Percentiles rank a stretch among this genome's conserved stretches.
These are phyloP conservation scores for Globisporangium yorkense DNA, from an alignment of 352 stramenopile genomes.

Conservation along the genomic window DNA sequence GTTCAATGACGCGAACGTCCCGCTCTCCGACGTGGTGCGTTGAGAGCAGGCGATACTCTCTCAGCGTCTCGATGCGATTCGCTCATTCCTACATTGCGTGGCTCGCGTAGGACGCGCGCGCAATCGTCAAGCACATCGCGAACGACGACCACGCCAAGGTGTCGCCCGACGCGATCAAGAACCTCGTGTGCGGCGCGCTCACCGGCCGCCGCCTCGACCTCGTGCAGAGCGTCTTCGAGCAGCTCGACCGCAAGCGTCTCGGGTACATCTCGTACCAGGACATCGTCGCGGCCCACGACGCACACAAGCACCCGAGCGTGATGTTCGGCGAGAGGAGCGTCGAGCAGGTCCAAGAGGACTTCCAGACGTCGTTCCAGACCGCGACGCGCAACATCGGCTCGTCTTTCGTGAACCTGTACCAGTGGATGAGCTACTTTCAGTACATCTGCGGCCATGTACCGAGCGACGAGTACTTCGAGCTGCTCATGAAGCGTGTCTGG, in stretches of 20 bases:
- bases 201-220: conserved; percentile 45
- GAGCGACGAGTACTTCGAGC: conserved; percentile 74
- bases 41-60: no score
- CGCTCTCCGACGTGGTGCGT: conserved; percentile 58
- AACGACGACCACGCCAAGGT: conserved; percentile 34
- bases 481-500: conserved; percentile 70
- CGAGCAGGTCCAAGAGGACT: conserved; percentile 52
- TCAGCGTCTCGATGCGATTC: not conserved
- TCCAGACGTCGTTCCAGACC: conserved; percentile 43
- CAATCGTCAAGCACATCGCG: conserved; percentile 31
- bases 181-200: conserved; percentile 51
- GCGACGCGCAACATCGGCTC: conserved; percentile 18
- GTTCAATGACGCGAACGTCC: conserved; percentile 37
- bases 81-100: not conserved
- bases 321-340: conserved; percentile 63
- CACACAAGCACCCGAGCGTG: conserved; percentile 47
- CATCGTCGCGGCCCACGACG: conserved; percentile 43
- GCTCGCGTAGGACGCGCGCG: conserved; percentile 37
- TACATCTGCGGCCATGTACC: conserved; percentile 58
- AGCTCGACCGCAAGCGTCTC: conserved; percentile 50
- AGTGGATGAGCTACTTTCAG: conserved; percentile 77
- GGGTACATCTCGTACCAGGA: conserved; percentile 56
- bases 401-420: conserved; percentile 57
- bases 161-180: conserved; percentile 43
- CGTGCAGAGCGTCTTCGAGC: conserved; percentile 62